Evolutionary conservation across 768 basidiomycete species (phyloP).

Genomic region (Hygrocybe punicea): DNA sequence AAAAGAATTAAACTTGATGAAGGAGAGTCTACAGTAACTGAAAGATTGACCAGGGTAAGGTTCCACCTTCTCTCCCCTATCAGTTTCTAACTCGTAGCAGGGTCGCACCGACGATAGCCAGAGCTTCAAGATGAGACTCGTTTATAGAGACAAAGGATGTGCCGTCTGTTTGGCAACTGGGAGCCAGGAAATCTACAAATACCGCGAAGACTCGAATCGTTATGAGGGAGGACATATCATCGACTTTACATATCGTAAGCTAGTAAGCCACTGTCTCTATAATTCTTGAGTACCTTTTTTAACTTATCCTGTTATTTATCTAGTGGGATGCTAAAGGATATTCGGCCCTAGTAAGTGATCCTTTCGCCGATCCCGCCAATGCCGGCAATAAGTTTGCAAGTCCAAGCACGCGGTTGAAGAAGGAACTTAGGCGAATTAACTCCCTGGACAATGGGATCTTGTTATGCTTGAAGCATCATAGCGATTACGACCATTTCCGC

Average conservation of each 20-base stretch:
- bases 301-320: slow-evolving; percentile 11
- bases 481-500: slow-evolving; percentile 15
- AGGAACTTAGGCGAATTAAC: slow-evolving; percentile 10
- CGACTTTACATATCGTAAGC: slow-evolving; percentile 2
- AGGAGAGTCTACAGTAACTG: slow-evolving; percentile 7
- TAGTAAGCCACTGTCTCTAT: slow-evolving; percentile 14
- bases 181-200: slow-evolving; percentile 13
- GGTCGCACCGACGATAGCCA: slow-evolving; percentile 10
- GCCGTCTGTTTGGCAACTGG: slow-evolving; percentile 18
- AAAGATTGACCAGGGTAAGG: slow-evolving; percentile 14
- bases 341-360: slow-evolving; percentile 6
- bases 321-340: slow-evolving; percentile 10
- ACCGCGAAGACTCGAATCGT: slow-evolving; percentile 16
- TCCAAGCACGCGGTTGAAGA: slow-evolving; percentile 9
- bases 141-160: slow-evolving; percentile 19
- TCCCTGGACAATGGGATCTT: slow-evolving; percentile 20
- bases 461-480: slow-evolving; percentile 16
- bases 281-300: slow-evolving; percentile 11
- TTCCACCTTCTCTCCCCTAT: slow-evolving; percentile 9
- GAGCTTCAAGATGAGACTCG: slow-evolving; percentile 20
- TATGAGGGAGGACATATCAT: slow-evolving; percentile 17
- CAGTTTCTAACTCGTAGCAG: slow-evolving; percentile 11
- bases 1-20: slow-evolving; percentile 8
- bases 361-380: slow-evolving; percentile 16
- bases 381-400: slow-evolving; percentile 12